Conservation (phyloP, 2,329 filamentous ascomycete species). For the Fusarium caatingaense region DNA sequence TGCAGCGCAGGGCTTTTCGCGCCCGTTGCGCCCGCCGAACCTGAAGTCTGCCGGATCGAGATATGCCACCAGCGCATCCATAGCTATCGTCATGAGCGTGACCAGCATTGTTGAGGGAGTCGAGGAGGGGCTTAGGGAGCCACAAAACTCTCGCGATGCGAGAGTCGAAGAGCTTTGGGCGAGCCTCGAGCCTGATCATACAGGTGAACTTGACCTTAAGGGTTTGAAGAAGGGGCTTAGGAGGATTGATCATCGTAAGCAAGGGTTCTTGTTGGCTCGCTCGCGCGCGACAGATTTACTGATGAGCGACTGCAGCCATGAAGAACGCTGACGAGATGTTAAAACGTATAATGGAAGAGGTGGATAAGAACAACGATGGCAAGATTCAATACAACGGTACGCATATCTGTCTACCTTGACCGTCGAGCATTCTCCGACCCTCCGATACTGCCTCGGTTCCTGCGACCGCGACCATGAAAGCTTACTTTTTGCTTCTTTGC, state of each 20-base stretch:
- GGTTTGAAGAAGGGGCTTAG: constrained; percentile 85
- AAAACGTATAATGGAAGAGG: constrained; percentile 79
- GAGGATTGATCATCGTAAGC: constrained; percentile 89
- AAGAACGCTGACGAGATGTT: constrained; percentile 94
- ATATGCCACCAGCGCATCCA: constrained; percentile 48
- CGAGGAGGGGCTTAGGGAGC: constrained; percentile 77
- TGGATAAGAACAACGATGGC: constrained; percentile 89
- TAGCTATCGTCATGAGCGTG: constrained; percentile 50
- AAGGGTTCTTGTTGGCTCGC: constrained; percentile 18
- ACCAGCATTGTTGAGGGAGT: constrained; percentile 63
- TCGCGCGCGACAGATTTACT: constrained; percentile 35
- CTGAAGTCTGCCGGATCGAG: constrained; percentile 44
- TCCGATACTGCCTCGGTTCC: constrained; percentile 33
- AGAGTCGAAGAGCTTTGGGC: constrained; percentile 87
- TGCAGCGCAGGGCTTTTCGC: constrained; percentile 25
- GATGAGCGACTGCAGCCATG: constrained; percentile 62
- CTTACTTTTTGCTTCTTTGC: constrained; percentile 35
- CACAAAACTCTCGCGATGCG: constrained; percentile 81
- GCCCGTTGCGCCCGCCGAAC: constrained; percentile 23
- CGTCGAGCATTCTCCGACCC: constrained; percentile 14
- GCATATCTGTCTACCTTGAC: constrained; percentile 44
- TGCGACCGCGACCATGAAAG: constrained; percentile 16
- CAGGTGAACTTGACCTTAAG: constrained; percentile 85
- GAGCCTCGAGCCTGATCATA: constrained; percentile 79
- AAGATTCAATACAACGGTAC: constrained; percentile 91